Percentiles rank a stretch among this genome's conserved stretches.
Conservation (phyloP, 768 basidiomycete species). For the Panaeolus cyanescens region DNA sequence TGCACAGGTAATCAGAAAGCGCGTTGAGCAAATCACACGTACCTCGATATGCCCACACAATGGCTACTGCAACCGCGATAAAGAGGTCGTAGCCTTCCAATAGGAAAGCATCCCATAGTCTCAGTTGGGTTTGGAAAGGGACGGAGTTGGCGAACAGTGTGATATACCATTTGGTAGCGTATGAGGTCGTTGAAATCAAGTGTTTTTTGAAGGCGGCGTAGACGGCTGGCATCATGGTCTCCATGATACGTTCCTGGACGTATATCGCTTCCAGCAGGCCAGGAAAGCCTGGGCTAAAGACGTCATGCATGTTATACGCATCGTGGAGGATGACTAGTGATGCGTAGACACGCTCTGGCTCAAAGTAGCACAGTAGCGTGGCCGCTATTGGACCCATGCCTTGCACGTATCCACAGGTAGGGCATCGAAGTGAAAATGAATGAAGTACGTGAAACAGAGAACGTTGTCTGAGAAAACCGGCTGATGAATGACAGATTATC, state of each 20-base stretch:
- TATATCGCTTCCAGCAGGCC: constrained; percentile 96
- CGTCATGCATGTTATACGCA: constrained; percentile 80
- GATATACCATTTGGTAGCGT: constrained; percentile 99
- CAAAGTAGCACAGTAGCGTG: constrained; percentile 91
- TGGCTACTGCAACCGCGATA: constrained; percentile 79
- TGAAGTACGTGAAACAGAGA: constrained; percentile 95
- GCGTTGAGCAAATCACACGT: constrained; percentile 21
- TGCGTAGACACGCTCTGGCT: constrained; percentile 86
- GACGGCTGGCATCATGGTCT: constrained; percentile 88
- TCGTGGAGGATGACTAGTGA: constrained; percentile 89
- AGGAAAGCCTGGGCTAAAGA: constrained; percentile 94
- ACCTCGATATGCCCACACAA: constrained; percentile 93
- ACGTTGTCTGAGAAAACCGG: constrained; percentile 65
- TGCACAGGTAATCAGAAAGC: not conserved
- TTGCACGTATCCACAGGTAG: constrained; percentile 92
- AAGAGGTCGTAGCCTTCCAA: constrained; percentile 91
- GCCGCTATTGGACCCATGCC: constrained; percentile 99
- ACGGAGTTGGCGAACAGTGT: constrained; percentile 95
- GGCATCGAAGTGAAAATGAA: constrained; percentile 84
- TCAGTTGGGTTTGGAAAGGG: constrained; percentile 91
- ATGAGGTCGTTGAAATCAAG: constrained; percentile 90
- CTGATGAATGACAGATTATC: not conserved
- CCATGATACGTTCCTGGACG: constrained; percentile 87
- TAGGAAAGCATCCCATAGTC: constrained; percentile 94
- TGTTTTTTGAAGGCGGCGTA: constrained; percentile 85